phyloP scores from a whole-genome alignment of 1,284 basidiomycete species.

The Golubevia sp. region DNA sequence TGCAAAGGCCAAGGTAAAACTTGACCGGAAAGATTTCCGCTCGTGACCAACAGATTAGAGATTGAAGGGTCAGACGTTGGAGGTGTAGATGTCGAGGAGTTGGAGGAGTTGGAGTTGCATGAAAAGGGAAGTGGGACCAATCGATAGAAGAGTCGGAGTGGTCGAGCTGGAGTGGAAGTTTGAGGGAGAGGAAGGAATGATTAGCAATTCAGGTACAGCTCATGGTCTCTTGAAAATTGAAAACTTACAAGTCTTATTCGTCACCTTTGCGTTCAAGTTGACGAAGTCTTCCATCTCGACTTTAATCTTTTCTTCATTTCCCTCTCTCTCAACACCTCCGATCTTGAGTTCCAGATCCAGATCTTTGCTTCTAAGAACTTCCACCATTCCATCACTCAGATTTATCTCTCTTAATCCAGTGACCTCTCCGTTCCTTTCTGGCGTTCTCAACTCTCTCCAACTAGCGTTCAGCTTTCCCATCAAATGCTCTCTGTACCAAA shows the following conservation, averaged over 20 bases:
- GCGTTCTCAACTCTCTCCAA: constrained; percentile 15
- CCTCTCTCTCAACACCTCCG: too few relatives aligned
- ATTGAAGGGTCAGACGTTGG: neutral
- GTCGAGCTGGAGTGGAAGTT: neutral
- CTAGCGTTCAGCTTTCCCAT: constrained; percentile 13
- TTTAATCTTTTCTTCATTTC: neutral
- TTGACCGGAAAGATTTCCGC: neutral
- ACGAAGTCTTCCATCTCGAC: neutral
- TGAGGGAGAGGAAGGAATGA: neutral
- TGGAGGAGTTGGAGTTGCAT: neutral
- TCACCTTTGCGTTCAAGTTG: neutral
- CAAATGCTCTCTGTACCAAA: constrained; percentile 36
- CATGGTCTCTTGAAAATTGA: neutral
- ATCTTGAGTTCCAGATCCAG: too few relatives aligned
- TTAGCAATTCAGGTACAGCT: neutral
- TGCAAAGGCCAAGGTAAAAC: constrained; percentile 2
- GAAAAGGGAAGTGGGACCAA: constrained; percentile 16
- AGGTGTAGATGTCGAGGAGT: neutral
- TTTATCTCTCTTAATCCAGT: constrained; percentile 7
- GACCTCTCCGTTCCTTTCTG: constrained; percentile 4
- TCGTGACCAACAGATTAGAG: neutral
- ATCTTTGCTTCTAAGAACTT: neutral
- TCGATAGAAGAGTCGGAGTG: constrained; percentile 16
- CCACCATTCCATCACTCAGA: constrained; percentile 1
- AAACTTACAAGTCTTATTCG: neutral